Percentiles rank a stretch among this genome's conserved stretches.
Conservation (phyloP, 1,284 basidiomycete genomes). For the Ceratobasidium sp. region DNA sequence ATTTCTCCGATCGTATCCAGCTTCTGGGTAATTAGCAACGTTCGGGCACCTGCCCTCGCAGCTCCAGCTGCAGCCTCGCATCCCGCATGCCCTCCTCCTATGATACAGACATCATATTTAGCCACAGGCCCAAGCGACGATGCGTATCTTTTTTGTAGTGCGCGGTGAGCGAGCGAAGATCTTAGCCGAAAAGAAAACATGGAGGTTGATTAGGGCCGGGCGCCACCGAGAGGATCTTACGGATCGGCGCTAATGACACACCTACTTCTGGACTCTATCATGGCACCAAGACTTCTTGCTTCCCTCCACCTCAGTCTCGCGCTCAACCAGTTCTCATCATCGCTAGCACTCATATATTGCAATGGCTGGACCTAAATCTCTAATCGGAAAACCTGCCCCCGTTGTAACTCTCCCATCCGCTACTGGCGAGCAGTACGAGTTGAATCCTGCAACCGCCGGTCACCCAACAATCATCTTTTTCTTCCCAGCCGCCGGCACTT, state of each 20-base stretch:
- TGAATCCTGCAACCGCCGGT: constrained; percentile 57
- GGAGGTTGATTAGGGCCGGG: constrained; percentile 1
- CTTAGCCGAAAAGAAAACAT: constrained; percentile 19
- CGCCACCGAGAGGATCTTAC: neutral
- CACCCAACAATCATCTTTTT: constrained; percentile 74
- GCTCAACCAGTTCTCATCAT: too few relatives aligned
- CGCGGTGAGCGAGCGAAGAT: neutral
- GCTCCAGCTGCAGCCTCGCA: constrained; percentile 88
- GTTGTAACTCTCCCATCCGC: constrained; percentile 57
- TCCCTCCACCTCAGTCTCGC: neutral
- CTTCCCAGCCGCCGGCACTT: constrained; percentile 67
- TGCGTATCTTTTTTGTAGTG: neutral
- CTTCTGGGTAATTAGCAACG: constrained; percentile 80
- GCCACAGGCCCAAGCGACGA: neutral
- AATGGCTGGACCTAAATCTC: constrained; percentile 48
- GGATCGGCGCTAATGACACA: constrained; percentile 11
- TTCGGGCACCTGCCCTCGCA: constrained; percentile 80
- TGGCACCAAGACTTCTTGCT: neutral
- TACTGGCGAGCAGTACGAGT: constrained; percentile 57
- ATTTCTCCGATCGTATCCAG: constrained; percentile 83
- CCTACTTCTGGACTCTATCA: neutral
- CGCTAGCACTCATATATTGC: neutral
- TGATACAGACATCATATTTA: constrained; percentile 65
- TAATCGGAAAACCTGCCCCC: constrained; percentile 60
- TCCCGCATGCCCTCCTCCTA: constrained; percentile 92